Evolutionary conservation across 306 rosid species (phyloP), one percentile per base, ranked within the genome.

Genomic region (Cicer pinnatifidum): DNA sequence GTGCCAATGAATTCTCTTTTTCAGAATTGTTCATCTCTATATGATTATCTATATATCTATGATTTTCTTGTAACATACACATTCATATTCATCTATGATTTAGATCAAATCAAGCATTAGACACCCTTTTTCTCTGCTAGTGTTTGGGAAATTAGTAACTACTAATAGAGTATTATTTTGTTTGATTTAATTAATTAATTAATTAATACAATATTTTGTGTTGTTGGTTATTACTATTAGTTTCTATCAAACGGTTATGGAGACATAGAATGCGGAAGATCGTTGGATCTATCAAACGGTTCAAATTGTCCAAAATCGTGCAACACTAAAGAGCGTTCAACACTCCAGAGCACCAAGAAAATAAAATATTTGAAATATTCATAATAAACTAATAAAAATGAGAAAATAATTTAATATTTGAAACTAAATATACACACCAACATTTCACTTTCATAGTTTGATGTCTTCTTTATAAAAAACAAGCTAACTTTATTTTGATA

Each of bases 121-220:
- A 39, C 54, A 50, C 73, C 72, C 2, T 68, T 51, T 51, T n/a
- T 74, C 11, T 20, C 33, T 50, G 60, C 84, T 68, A 51, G 65
- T 61, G 67, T 75, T 11, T 75, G 80, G 76, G 54, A 57, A 75
- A 62, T 80, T 75, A 0, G 68, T 75, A 28, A 28, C 33, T 60
- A 46, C 3, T 56, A 0, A 1, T 8, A 2, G n/a, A 33, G 9
- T 33, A n/a, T 45, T 47, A 17, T 16, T 65, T 7, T 9, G 43
- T 23, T 67, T 67, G 10, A 15, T 54, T 38, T 46, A 17, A 54
- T 59, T 72, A 11, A 38, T 37, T 39, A 23, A 23, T 28, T 41
- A 16, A 43, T 44, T 51, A 28, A 71, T 65, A 6, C 52, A 8
- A 12, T 3, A 48, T 16, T 60, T 39, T 61, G 12, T 19, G 6